A percentile compares a stretch with the other conserved stretches of the same genome.
Evolutionary conservation across 225 moss, liverwort and hornwort genomes (phyloP).

Genomic region (Bryum argenteum): DNA sequence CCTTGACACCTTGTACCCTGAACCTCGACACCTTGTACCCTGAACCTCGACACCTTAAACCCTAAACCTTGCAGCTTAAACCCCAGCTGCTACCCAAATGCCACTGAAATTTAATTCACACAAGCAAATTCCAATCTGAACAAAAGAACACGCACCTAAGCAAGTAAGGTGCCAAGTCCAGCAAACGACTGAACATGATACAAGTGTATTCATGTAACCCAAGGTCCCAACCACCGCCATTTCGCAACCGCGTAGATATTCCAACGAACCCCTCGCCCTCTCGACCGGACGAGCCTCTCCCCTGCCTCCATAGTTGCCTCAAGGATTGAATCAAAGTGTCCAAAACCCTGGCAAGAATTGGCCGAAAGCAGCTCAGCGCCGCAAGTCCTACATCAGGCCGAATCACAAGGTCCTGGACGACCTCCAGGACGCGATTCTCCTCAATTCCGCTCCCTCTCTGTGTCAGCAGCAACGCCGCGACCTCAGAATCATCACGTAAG

Average conservation of each 20-base stretch:
- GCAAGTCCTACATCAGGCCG: slow-evolving; percentile 70
- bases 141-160: slow-evolving; percentile 56
- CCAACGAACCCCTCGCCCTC: slow-evolving; percentile 33
- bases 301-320: slow-evolving; percentile 67
- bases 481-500: slow-evolving; percentile 41
- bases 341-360: slow-evolving; percentile 66
- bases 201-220: slow-evolving; percentile 73
- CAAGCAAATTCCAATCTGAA: slow-evolving; percentile 5
- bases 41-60: background rate
- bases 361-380: slow-evolving; percentile 83
- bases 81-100: background rate
- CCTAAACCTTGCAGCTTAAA: no score
- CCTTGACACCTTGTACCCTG: background rate
- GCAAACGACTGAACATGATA: slow-evolving; percentile 76
- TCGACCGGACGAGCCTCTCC: slow-evolving; percentile 29
- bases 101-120: background rate
- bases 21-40: background rate
- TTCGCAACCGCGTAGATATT: slow-evolving; percentile 34
- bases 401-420: slow-evolving; percentile 72
- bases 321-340: slow-evolving; percentile 75
- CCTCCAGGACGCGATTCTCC: slow-evolving; percentile 48
- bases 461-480: slow-evolving; percentile 41
- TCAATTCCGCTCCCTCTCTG: slow-evolving; percentile 44
- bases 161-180: slow-evolving; percentile 89
- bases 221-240: slow-evolving; percentile 68